Base-by-base conservation (phyloP, 768 basidiomycete genomes). In the Mycena alexandri region DNA sequence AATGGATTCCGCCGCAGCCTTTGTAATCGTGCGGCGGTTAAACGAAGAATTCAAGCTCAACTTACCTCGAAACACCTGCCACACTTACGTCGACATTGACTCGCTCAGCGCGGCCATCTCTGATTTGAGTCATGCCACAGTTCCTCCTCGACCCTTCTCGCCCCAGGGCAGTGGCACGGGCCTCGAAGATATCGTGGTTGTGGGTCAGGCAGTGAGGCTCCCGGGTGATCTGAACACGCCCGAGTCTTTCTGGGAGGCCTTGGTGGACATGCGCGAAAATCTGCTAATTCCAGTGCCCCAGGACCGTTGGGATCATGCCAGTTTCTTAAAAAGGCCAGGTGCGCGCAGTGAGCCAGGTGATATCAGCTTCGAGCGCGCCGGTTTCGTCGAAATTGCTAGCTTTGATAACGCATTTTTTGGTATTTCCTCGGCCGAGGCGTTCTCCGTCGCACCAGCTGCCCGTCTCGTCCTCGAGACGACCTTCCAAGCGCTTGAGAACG, bases 361-460 rank as follows among this genome's bases (percentile, higher is more conserved):
- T 53, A 80, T 78, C 61, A 76, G 71, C 3, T 73, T 77, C 48
- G 74, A 76, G 34, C 74, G 73, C 53, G 76, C 79, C 1, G 80
- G 80, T 16, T 79, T 79, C 61, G 69, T 81, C 3, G 78, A 80
- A 34, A 59, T 75, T 12, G 73, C 73, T 2, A 56, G 69, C 52
- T 81, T 78, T 61, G 80, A 81, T 55, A 75, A 80, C 66, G 47
- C 71, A 0, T 81, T 81, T 73, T 81, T 81, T 63, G 77, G 78
- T 1, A 75, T 81, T 7, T 76, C 79, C 2, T 73, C 76, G 13
- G 73, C 79, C 4, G 80, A 81, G 64, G 80, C 80, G 0, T 75
- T 76, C 57, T 70, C 72, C 51, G 70, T 81, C 17, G 63, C 73
- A 2, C 80, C 80, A 2, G 71, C 71, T 34, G 72, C 74, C 19